Percentiles rank a stretch among this genome's conserved stretches.
Evolutionary conservation across 805 yeast genomes (phyloP).

Genomic region (Saccharomycopsis microspora): DNA sequence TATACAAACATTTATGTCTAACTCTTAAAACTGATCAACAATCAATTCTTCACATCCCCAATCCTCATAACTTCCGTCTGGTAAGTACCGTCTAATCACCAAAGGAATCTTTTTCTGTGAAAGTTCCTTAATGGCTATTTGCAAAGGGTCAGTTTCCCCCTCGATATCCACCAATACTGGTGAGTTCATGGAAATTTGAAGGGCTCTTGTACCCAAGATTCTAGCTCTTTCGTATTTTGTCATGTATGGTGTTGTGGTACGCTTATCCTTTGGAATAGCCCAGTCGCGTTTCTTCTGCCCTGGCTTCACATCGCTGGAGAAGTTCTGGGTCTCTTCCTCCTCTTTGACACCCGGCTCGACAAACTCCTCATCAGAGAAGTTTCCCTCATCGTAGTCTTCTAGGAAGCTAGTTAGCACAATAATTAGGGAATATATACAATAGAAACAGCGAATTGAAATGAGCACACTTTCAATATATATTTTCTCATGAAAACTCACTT

Average conservation of each 20-base stretch:
- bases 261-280: slow-evolving; percentile 79
- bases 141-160: slow-evolving; percentile 98
- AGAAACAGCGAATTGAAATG: no score
- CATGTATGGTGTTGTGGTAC: slow-evolving; percentile 97
- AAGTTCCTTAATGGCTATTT: slow-evolving; percentile 94
- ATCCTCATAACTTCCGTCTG: slow-evolving; percentile 95
- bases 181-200: slow-evolving; percentile 96
- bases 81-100: slow-evolving; percentile 89
- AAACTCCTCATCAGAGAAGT: slow-evolving; percentile 64
- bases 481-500: no score
- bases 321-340: slow-evolving; percentile 26
- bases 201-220: slow-evolving; percentile 92
- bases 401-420: slow-evolving; percentile 3
- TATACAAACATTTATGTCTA: neutral
- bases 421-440: no score
- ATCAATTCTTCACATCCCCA: slow-evolving; percentile 99
- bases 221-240: slow-evolving; percentile 98
- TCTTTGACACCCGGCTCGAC: slow-evolving; percentile 21
- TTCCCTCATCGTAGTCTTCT: slow-evolving; percentile 81
- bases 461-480: no score
- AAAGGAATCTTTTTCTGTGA: slow-evolving; percentile 91
- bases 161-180: slow-evolving; percentile 96
- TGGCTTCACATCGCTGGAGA: slow-evolving; percentile 28
- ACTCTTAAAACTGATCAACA: slow-evolving; percentile 40
- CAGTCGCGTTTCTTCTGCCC: slow-evolving; percentile 58